These are phyloP conservation scores for Xerocomus amazonicus DNA, from an alignment of 1,284 basidiomycete genomes.

Conservation along the genomic window DNA sequence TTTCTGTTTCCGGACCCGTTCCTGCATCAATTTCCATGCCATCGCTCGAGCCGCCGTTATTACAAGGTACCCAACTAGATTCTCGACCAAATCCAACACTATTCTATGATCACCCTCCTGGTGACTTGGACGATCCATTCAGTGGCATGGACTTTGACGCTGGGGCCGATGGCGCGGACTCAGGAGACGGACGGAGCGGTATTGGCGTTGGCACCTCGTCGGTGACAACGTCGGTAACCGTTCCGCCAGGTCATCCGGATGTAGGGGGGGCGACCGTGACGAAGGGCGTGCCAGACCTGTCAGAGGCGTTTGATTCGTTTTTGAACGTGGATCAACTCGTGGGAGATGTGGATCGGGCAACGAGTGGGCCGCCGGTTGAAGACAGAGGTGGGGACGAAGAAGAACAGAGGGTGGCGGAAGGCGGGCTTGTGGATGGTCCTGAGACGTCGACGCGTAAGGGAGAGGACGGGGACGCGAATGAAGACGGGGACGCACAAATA, in stretches of 20 bases:
- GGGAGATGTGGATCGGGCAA: constrained; percentile 1
- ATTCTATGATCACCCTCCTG: constrained; percentile 8
- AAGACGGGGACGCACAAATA: constrained; percentile 4
- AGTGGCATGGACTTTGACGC: constrained; percentile 13
- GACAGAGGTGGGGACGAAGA: neutral
- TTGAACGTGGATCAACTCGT: constrained; percentile 25
- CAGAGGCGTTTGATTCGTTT: neutral
- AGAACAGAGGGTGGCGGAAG: neutral
- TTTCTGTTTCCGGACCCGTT: neutral
- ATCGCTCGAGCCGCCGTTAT: neutral
- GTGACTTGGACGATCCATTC: constrained; percentile 22
- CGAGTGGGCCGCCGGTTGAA: neutral
- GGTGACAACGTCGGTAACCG: neutral
- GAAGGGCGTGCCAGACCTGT: constrained; percentile 6
- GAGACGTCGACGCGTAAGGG: neutral
- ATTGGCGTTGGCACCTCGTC: constrained; percentile 8
- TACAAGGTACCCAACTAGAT: neutral
- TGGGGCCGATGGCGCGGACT: neutral
- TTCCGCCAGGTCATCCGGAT: neutral
- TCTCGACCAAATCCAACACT: neutral
- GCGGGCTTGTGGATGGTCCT: neutral
- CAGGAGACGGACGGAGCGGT: constrained; percentile 5
- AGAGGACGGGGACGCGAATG: neutral
- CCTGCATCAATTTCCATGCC: neutral
- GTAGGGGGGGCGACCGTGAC: neutral